phyloP scores from a whole-genome alignment of 139 green algal species.

The Volvox reticuliferus region DNA sequence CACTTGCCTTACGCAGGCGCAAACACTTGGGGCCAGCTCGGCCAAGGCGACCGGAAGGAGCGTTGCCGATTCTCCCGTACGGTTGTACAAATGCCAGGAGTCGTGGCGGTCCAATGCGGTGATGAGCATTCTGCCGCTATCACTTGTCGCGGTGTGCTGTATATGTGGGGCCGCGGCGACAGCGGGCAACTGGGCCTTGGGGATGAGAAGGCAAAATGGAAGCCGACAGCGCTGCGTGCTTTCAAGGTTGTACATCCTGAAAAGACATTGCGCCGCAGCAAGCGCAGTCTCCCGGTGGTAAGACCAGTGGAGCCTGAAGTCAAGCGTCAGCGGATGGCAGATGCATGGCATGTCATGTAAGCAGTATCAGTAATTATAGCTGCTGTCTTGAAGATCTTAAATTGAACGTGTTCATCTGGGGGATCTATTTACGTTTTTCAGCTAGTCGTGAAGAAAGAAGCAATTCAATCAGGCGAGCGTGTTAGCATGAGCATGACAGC shows the following conservation, averaged over 20 bases:
- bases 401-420: too few relatives aligned
- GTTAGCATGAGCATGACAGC: too few relatives aligned
- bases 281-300: slow-evolving; percentile 59
- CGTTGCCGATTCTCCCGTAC: slow-evolving; percentile 62
- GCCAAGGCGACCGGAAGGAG: slow-evolving; percentile 65
- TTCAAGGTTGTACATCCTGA: slow-evolving; percentile 82
- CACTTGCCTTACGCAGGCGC: slow-evolving; percentile 58
- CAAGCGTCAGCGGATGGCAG: slow-evolving; percentile 41
- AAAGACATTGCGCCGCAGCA: slow-evolving; percentile 79
- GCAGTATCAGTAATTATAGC: too few relatives aligned
- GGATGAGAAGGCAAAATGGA: slow-evolving; percentile 67
- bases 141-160: slow-evolving; percentile 67
- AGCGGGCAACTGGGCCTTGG: slow-evolving; percentile 83
- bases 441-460: too few relatives aligned
- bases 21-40: slow-evolving; percentile 87
- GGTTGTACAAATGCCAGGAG: slow-evolving; percentile 27
- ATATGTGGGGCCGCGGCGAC: slow-evolving; percentile 86
- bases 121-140: slow-evolving; percentile 80
- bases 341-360: slow-evolving; percentile 29
- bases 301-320: slow-evolving; percentile 44
- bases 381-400: too few relatives aligned
- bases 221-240: slow-evolving; percentile 61
- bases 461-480: too few relatives aligned
- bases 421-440: too few relatives aligned
- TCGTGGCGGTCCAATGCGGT: slow-evolving; percentile 74